A percentile compares a stretch with the other conserved stretches of the same genome.
Evolutionary conservation across 1,284 basidiomycete species (phyloP).

Genomic region (Irpex rosettiformis): DNA sequence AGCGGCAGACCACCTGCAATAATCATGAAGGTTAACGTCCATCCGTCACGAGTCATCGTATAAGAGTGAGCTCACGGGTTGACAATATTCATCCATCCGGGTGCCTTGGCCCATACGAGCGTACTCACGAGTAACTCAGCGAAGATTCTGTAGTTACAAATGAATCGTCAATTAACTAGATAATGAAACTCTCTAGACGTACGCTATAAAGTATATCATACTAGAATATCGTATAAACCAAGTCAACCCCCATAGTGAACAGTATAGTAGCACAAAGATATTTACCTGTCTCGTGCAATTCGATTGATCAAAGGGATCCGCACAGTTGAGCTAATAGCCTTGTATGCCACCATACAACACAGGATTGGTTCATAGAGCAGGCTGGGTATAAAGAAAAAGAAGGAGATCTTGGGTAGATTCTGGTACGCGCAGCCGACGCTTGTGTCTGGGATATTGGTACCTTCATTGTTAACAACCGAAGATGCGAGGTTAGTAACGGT

Average conservation of each 20-base stretch:
- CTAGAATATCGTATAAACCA: constrained; percentile 7
- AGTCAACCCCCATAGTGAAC: not conserved
- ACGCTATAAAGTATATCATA: constrained; percentile 20
- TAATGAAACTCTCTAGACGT: constrained; percentile 1
- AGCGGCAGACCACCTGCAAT: constrained; percentile 24
- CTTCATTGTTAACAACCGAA: constrained; percentile 15
- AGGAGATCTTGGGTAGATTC: constrained; percentile 20
- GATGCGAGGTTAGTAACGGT: not conserved
- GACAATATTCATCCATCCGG: constrained; percentile 24
- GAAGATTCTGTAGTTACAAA: constrained; percentile 19
- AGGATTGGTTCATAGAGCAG: constrained; percentile 26
- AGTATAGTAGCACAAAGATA: not conserved
- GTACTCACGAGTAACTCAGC: constrained; percentile 21
- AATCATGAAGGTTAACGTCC: not conserved
- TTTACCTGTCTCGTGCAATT: constrained; percentile 21
- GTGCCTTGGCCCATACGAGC: constrained; percentile 22
- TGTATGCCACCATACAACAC: constrained; percentile 23
- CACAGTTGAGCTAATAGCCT: constrained; percentile 11
- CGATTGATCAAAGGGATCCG: constrained; percentile 8
- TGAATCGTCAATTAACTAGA: not conserved
- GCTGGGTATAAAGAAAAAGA: constrained; percentile 26
- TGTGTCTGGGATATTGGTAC: constrained; percentile 23
- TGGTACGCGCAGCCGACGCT: constrained; percentile 25
- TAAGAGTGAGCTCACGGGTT: constrained; percentile 22
- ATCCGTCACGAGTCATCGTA: not conserved